Evolutionary conservation across 768 basidiomycete genomes (phyloP), one percentile per base, ranked within the genome.

Genomic region (Amanita inopinata): DNA sequence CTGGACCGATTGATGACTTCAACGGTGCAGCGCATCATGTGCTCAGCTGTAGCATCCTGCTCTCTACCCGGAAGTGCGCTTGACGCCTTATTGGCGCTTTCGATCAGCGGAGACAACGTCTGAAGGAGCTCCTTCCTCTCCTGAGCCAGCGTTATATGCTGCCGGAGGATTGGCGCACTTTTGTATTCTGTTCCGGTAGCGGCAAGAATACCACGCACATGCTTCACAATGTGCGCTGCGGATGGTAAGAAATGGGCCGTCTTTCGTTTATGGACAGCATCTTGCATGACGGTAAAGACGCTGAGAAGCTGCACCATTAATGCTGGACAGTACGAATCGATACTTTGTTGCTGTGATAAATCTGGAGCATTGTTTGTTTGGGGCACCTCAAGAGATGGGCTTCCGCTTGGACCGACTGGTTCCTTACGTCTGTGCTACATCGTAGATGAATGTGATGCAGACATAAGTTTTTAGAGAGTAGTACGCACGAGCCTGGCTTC

Each of bases 171-270:
- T 0, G 73, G 70, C 1, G 89, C 83, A 49, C 94, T 89, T 33
- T 88, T 81, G 30, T 80, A 77, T 17, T 96, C 70, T 43, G 89
- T 93, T 45, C 85, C 85, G 11, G 89, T 80, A 8, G 83, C 75
- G 20, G 80, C 76, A 33, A 99, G 73, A 12, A 94, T 83, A 20
- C 82, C 77, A 23, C 93, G 83, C 35, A 98, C 90, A 41, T 87
- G 89, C 9, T 90, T 91, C 51, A 99, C 92, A 46, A 98, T 84
- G 60, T 82, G 92, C 10, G 92, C 93, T 0, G 93, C 89, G 2
- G 91, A 84, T 4, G 94, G 92, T 54, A 92, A 89, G 53, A 90
- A 93, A 61, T 98, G 94, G 2, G 80, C 64, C 19, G 76, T 63
- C 34, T 87, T 78, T 52, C 80, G 80, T n/a, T 77, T 69, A 32